Percentiles rank a stretch among this genome's conserved stretches.
Conservation (phyloP, 1,284 basidiomycete genomes). For the Cerrena zonata region DNA sequence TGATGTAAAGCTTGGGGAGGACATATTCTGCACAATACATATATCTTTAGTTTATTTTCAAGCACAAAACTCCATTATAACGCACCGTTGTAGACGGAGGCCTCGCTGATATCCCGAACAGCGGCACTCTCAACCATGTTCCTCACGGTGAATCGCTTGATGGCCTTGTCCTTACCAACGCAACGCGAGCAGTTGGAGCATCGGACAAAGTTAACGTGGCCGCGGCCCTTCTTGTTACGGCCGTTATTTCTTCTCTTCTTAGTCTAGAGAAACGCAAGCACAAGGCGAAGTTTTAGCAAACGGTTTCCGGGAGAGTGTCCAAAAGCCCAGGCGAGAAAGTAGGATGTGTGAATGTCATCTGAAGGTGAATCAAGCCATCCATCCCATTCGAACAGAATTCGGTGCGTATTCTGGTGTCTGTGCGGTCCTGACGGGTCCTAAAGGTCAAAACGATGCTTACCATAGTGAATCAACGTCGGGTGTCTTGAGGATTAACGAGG, state of each 20-base stretch:
- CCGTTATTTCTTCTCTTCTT: constrained; percentile 99
- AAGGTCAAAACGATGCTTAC: constrained; percentile 25
- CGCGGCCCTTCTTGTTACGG: constrained; percentile 97
- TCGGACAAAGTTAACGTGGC: constrained; percentile 89
- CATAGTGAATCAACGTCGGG: constrained; percentile 28
- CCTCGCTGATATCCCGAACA: constrained; percentile 95
- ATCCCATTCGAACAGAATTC: constrained; percentile 18
- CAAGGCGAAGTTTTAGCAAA: constrained; percentile 10
- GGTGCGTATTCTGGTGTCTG: constrained; percentile 9
- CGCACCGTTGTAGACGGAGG: constrained; percentile 87
- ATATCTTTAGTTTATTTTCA: not conserved
- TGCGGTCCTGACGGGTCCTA: constrained; percentile 8
- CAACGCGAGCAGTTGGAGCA: constrained; percentile 98
- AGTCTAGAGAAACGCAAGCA: constrained; percentile 51
- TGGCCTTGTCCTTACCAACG: constrained; percentile 97
- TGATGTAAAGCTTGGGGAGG: constrained; percentile 98
- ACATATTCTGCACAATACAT: constrained; percentile 88
- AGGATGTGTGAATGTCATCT: constrained; percentile 21
- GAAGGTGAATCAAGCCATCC: constrained; percentile 22
- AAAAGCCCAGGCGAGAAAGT: not conserved
- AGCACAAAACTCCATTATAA: constrained; percentile 17
- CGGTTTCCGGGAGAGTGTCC: not conserved
- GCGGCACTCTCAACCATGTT: constrained; percentile 99
- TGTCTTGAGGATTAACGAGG: constrained; percentile 23
- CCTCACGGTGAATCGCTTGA: constrained; percentile 99